These are phyloP conservation scores for Cryptococcus amylolentus DNA, from an alignment of 1,284 basidiomycete genomes.

Conservation along the genomic window DNA sequence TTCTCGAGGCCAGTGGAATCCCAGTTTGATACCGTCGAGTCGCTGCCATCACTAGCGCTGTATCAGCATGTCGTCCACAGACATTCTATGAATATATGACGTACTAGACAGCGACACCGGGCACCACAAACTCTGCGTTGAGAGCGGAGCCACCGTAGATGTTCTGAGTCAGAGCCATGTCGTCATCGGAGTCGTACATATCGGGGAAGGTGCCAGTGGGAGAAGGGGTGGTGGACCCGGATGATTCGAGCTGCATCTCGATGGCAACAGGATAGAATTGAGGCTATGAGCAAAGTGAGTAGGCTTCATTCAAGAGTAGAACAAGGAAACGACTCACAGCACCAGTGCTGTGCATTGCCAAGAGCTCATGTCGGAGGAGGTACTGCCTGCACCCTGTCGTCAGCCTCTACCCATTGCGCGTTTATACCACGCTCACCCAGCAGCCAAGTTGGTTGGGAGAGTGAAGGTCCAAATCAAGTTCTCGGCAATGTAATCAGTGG, in stretches of 20 bases:
- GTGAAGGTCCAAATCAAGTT: constrained; percentile 17
- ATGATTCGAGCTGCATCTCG: constrained; percentile 24
- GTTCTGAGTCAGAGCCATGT: constrained; percentile 12
- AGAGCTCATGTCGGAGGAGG: constrained; percentile 25
- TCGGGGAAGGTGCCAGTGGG: constrained; percentile 22
- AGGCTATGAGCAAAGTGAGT: constrained; percentile 6
- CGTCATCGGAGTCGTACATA: constrained; percentile 16
- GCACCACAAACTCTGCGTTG: constrained; percentile 13
- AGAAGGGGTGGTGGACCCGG: constrained; percentile 21
- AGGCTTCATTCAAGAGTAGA: background rate
- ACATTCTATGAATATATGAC: background rate
- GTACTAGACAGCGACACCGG: constrained; percentile 18
- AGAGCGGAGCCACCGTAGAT: constrained; percentile 11
- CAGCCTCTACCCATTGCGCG: background rate
- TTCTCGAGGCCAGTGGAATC: too few species aligned
- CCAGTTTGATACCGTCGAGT: background rate
- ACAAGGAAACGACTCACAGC: background rate
- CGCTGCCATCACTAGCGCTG: background rate
- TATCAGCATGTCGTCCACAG: background rate
- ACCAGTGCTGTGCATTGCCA: constrained; percentile 23
- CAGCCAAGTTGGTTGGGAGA: constrained; percentile 23
- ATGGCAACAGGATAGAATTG: constrained; percentile 32
- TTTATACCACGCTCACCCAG: constrained; percentile 1
- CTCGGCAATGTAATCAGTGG: constrained; percentile 14
- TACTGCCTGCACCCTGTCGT: constrained; percentile 13